Evolutionary conservation across 306 rosid genomes (phyloP).

Genomic region (Alnus glutinosa): DNA sequence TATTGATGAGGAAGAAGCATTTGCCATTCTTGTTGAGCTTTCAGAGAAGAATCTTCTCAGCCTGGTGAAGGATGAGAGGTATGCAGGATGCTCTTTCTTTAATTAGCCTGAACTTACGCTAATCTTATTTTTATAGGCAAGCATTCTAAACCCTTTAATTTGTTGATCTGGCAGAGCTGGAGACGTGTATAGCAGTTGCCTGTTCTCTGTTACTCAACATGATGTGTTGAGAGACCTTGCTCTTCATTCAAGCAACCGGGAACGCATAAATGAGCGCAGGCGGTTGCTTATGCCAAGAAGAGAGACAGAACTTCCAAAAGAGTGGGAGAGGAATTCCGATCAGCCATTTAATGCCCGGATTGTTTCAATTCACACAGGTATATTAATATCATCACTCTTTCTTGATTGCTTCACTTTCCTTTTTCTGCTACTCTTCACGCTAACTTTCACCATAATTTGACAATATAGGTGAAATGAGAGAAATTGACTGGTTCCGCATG

Average conservation of each 20-base stretch:
- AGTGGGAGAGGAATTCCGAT: constrained; percentile 63
- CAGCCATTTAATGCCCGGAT: constrained; percentile 66
- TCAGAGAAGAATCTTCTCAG: constrained; percentile 80
- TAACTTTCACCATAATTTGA: constrained; percentile 15
- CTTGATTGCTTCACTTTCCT: not conserved
- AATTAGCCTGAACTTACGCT: not conserved
- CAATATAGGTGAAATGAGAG: constrained; percentile 78
- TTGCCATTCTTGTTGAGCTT: constrained; percentile 78
- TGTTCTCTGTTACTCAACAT: constrained; percentile 75
- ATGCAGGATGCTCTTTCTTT: constrained; percentile 20
- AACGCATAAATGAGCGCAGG: constrained; percentile 37
- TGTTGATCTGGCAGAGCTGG: constrained; percentile 56
- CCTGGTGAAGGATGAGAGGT: constrained; percentile 76
- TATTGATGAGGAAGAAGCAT: constrained; percentile 66
- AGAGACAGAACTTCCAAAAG: constrained; percentile 64
- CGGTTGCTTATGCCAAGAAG: constrained; percentile 83
- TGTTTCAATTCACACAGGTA: constrained; percentile 91
- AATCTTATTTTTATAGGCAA: not conserved
- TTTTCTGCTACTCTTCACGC: constrained; percentile 6
- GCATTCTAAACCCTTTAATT: constrained; percentile 24
- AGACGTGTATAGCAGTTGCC: constrained; percentile 65
- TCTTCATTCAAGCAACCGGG: constrained; percentile 55
- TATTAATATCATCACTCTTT: constrained; percentile 15
- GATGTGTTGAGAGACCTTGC: constrained; percentile 89
- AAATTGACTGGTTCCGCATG: constrained; percentile 70